Percentiles rank a stretch among this genome's conserved stretches.
phyloP scores from a whole-genome alignment of 2,329 filamentous ascomycete species.

The Colletotrichum lindemuthianum region DNA sequence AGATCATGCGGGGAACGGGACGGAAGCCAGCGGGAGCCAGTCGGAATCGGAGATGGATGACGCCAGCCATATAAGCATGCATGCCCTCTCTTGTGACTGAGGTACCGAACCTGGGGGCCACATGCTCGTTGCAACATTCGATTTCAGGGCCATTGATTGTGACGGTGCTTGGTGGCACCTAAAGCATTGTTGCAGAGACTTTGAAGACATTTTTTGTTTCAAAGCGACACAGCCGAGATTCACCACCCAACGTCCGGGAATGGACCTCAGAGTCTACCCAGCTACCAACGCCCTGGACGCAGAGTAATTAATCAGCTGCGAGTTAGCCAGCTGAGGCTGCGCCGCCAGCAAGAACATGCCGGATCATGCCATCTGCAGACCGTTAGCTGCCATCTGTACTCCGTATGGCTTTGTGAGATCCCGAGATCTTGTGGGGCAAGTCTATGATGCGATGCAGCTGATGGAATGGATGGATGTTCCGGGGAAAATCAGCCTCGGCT shows the following conservation, averaged over 20 bases:
- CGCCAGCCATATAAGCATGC: no score
- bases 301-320: background rate
- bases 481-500: conserved; percentile 20
- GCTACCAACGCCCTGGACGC: background rate
- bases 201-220: background rate
- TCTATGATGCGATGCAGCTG: conserved; percentile 14
- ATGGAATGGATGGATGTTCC: background rate
- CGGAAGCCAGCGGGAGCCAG: background rate
- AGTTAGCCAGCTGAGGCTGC: background rate
- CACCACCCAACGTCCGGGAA: no score
- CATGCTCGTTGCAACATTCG: no score
- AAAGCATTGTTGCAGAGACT: no score
- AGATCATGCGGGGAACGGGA: conserved; percentile 21
- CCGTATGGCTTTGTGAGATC: background rate
- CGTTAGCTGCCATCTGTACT: conserved; percentile 14
- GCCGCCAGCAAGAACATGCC: conserved; percentile 12
- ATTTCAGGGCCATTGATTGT: no score
- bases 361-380: conserved; percentile 12
- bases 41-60: background rate
- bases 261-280: background rate
- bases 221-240: conserved; percentile 9
- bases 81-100: no score
- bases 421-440: conserved; percentile 20
- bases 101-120: no score
- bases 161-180: no score